Percentiles rank a stretch among this genome's conserved stretches.
These are phyloP conservation scores for Pestalotiopsis sp. DNA, from an alignment of 2,329 filamentous ascomycete genomes.

Conservation along the genomic window DNA sequence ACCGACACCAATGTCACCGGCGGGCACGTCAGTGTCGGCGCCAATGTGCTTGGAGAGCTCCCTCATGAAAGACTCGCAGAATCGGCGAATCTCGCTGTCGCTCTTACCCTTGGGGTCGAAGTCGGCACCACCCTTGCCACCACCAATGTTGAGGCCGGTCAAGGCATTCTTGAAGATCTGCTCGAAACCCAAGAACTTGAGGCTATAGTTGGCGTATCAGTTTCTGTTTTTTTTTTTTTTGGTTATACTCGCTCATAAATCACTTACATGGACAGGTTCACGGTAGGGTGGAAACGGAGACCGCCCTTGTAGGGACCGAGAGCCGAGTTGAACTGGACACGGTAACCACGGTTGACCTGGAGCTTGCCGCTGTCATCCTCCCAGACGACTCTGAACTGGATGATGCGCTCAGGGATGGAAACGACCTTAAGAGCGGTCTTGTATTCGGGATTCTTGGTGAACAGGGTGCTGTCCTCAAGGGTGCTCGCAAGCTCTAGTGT, in stretches of 20 bases:
- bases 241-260: background rate
- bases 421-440: slow-evolving; percentile 85
- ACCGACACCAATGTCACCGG: slow-evolving; percentile 94
- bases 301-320: slow-evolving; percentile 98
- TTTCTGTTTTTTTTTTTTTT: background rate
- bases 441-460: slow-evolving; percentile 94
- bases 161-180: slow-evolving; percentile 99
- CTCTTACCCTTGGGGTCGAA: slow-evolving; percentile 99
- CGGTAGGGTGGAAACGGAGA: slow-evolving; percentile 89
- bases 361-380: slow-evolving; percentile 89
- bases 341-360: slow-evolving; percentile 92
- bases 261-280: slow-evolving; percentile 69
- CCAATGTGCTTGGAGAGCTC: slow-evolving; percentile 96
- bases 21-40: slow-evolving; percentile 92
- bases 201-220: slow-evolving; percentile 35
- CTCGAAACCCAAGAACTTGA: slow-evolving; percentile 99
- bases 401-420: slow-evolving; percentile 89
- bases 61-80: slow-evolving; percentile 95
- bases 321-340: slow-evolving; percentile 98
- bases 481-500: slow-evolving; percentile 85
- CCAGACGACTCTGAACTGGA: slow-evolving; percentile 98
- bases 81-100: slow-evolving; percentile 95
- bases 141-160: slow-evolving; percentile 93
- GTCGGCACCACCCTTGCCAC: slow-evolving; percentile 96
- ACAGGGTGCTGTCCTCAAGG: slow-evolving; percentile 91